phyloP scores from a whole-genome alignment of 139 green algal species.

The Tetraselmis chui region DNA sequence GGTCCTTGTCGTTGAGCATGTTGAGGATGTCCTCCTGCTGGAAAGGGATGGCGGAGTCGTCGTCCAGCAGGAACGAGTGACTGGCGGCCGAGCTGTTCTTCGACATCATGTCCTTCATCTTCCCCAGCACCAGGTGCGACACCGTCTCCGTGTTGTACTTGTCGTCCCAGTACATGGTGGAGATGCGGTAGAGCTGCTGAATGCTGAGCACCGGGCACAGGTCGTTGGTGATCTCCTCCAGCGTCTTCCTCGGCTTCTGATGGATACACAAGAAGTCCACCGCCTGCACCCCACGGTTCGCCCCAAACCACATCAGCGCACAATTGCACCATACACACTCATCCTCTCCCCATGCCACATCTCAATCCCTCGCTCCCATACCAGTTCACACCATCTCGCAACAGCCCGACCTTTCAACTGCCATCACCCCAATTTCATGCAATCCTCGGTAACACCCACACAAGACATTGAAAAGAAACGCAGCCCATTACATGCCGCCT shows the following conservation, averaged over 20 bases:
- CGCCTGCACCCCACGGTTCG: slow-evolving; percentile 59
- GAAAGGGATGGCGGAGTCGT: slow-evolving; percentile 90
- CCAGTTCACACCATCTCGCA: not conserved
- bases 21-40: slow-evolving; percentile 38
- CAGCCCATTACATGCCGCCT: too few relatives aligned
- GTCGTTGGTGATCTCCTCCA: slow-evolving; percentile 94
- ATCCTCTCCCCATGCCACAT: not conserved
- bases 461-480: too few relatives aligned
- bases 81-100: slow-evolving; percentile 56
- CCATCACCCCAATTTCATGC: too few relatives aligned
- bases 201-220: slow-evolving; percentile 89
- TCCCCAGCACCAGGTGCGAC: slow-evolving; percentile 64
- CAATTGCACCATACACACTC: too few relatives aligned
- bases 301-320: not conserved
- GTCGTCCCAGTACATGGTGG: slow-evolving; percentile 98
- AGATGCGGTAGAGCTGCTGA: slow-evolving; percentile 99
- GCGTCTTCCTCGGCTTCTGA: slow-evolving; percentile 93
- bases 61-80: slow-evolving; percentile 97
- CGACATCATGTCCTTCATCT: slow-evolving; percentile 88
- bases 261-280: slow-evolving; percentile 96
- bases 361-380: not conserved
- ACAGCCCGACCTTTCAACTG: too few relatives aligned
- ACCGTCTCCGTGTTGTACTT: slow-evolving; percentile 97
- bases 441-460: too few relatives aligned
- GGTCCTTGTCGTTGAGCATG: slow-evolving; percentile 66